Conservation (phyloP, 2,329 filamentous ascomycete genomes). For the Daldinia eschscholtzii region DNA sequence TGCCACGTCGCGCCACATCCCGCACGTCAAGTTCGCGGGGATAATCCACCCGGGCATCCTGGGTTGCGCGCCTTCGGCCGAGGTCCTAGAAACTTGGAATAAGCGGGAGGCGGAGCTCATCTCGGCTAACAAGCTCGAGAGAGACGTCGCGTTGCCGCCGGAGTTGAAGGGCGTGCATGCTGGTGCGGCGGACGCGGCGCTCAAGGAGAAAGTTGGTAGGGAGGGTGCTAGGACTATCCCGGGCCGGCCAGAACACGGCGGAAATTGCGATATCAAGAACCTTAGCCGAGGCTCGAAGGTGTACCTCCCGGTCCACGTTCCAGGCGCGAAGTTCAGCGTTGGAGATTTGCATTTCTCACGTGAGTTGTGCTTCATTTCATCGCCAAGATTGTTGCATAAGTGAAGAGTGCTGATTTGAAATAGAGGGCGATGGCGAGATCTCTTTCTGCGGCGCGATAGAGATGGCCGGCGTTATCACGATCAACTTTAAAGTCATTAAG, state of each 20-base stretch:
- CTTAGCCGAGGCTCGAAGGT: conserved; percentile 83
- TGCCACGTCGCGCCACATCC: conserved; percentile 82
- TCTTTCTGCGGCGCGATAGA: conserved; percentile 92
- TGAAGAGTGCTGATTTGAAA: conserved; percentile 11
- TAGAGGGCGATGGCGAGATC: conserved; percentile 89
- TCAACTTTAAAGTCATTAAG: conserved; percentile 91
- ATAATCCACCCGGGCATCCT: conserved; percentile 93
- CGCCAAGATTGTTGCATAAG: not conserved
- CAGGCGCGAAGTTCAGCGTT: conserved; percentile 89
- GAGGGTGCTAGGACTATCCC: conserved; percentile 91
- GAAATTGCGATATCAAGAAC: conserved; percentile 94
- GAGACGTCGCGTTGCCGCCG: conserved; percentile 83
- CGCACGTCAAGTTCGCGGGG: conserved; percentile 87
- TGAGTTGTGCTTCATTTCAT: conserved; percentile 47
- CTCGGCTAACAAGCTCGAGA: conserved; percentile 71
- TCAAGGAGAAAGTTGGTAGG: conserved; percentile 75
- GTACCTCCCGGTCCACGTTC: conserved; percentile 88
- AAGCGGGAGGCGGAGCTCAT: conserved; percentile 85
- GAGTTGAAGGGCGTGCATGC: conserved; percentile 79
- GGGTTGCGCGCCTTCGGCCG: conserved; percentile 85
- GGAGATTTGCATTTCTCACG: conserved; percentile 88
- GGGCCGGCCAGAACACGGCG: conserved; percentile 86
- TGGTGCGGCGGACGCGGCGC: conserved; percentile 69
- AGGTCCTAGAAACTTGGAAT: conserved; percentile 86
- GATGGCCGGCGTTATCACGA: conserved; percentile 91